phyloP scores from a whole-genome alignment of 2,329 filamentous ascomycete genomes.

The Madurella fahalii region DNA sequence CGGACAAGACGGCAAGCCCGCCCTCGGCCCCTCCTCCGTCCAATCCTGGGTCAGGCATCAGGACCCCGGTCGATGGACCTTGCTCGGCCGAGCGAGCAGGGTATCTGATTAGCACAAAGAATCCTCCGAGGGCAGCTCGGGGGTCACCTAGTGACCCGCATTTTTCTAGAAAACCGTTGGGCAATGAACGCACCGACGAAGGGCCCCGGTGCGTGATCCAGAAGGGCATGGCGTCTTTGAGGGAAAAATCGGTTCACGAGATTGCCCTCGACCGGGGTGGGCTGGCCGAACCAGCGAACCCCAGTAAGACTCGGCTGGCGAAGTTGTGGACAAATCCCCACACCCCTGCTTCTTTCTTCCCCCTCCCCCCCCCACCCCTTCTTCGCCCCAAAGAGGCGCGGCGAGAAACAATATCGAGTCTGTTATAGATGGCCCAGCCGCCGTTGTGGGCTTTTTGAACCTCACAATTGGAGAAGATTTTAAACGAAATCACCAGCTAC shows the following conservation, averaged over 20 bases:
- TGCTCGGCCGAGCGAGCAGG: slow-evolving; percentile 35
- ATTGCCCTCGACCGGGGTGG: slow-evolving; percentile 39
- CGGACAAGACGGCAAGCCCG: slow-evolving; percentile 18
- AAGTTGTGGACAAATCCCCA: slow-evolving; percentile 19
- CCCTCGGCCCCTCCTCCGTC: slow-evolving; percentile 23
- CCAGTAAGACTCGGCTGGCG: slow-evolving; percentile 39
- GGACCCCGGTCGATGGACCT: slow-evolving; percentile 25
- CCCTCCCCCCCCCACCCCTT: background rate
- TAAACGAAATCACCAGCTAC: slow-evolving; percentile 27
- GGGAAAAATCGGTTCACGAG: slow-evolving; percentile 44
- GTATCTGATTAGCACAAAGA: slow-evolving; percentile 42
- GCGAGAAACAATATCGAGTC: slow-evolving; percentile 22
- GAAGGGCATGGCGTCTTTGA: slow-evolving; percentile 38
- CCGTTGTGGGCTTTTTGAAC: slow-evolving; percentile 18
- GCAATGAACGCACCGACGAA: slow-evolving; percentile 36
- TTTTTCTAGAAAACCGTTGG: slow-evolving; percentile 47
- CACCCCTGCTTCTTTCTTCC: slow-evolving; percentile 14
- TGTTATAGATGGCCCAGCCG: slow-evolving; percentile 23
- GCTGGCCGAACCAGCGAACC: slow-evolving; percentile 19
- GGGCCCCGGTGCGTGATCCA: slow-evolving; percentile 25
- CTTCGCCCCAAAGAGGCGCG: slow-evolving; percentile 4
- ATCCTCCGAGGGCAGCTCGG: slow-evolving; percentile 41
- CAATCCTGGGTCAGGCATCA: slow-evolving; percentile 25
- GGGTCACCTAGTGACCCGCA: slow-evolving; percentile 37
- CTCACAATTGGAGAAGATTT: slow-evolving; percentile 23